Base-by-base conservation (phyloP, 371 early-diverging fungal genomes). In the Nematocida ausubeli region DNA sequence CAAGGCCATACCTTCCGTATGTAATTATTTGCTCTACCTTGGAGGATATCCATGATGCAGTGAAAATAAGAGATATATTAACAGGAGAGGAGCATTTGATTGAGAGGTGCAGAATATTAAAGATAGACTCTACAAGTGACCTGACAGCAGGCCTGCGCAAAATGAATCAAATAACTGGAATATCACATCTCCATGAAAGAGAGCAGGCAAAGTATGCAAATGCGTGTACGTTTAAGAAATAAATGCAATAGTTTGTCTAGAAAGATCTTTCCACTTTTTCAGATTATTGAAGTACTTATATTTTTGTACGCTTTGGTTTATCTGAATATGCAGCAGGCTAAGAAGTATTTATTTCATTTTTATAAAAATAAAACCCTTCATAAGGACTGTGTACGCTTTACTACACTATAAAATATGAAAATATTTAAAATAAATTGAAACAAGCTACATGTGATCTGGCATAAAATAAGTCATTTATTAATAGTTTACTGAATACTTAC, bases 1-100 rank as follows among this genome's bases (percentile, higher is more conserved):
- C 64, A n/a, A 16, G 1, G 16, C 78, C 78, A 16, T 75, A 63
- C 35, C 42, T 75, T 6, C 65, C 65, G 42, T 75, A 75, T 42
- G 14, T 1, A 28, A 55, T 75, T 6, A 28, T 34, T 26, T 22
- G 32, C 26, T 12, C 65, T 7, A 14, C 7, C 5, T 6, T 50
- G 30, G 47, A 49, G 12, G 32, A 30, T 9, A 34, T 57, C 6
- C n/a, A 39, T 34, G 78, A 75, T 35, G 80, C 39, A n/a, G 14
- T 75, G 28, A 9, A 40, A 30, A 40, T 66, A 70, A 26, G 58
- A 40, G 35, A 47, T 14, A 22, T 57, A 12, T 14, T 42, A 34
- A 57, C 58, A 70, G 28, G 34, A 44, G 12, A 54, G 30, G n/a
- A 14, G 22, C 35, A 44, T 35, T 19, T 68, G 3, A 56, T 37